These are phyloP conservation scores for Lactarius vividus DNA, from an alignment of 768 basidiomycete species.

Conservation along the genomic window DNA sequence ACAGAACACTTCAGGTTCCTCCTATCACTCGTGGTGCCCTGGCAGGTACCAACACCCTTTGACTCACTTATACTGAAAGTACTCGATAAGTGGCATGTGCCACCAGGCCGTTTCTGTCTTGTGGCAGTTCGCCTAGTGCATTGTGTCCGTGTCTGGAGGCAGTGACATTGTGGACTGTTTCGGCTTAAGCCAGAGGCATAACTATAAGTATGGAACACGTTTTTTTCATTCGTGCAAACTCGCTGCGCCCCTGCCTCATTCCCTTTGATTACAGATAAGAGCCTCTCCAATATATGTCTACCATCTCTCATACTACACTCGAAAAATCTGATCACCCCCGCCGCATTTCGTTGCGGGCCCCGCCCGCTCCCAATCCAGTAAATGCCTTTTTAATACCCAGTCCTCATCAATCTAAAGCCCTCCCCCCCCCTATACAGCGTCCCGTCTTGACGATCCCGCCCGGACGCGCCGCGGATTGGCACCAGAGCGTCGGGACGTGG, in stretches of 20 bases:
- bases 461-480: slow-evolving; percentile 23
- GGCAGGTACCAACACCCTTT: neutral
- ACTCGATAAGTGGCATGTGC: neutral
- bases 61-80: neutral
- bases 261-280: neutral
- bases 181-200: neutral
- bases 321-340: neutral
- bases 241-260: neutral
- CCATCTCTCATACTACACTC: neutral
- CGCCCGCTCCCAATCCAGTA: slow-evolving; percentile 19
- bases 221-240: neutral
- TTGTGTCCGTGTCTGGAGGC: neutral
- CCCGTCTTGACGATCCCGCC: slow-evolving; percentile 16
- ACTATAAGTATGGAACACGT: slow-evolving; percentile 12
- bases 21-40: too few species aligned
- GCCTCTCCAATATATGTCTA: slow-evolving; percentile 4
- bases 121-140: neutral
- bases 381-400: neutral
- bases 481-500: slow-evolving; percentile 13
- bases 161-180: neutral
- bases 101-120: neutral
- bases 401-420: neutral
- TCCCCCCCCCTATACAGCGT: neutral
- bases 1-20: too few species aligned
- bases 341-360: slow-evolving; percentile 17